Conservation (phyloP, 345 rosid genomes). For the Rhodamnia argentea region DNA sequence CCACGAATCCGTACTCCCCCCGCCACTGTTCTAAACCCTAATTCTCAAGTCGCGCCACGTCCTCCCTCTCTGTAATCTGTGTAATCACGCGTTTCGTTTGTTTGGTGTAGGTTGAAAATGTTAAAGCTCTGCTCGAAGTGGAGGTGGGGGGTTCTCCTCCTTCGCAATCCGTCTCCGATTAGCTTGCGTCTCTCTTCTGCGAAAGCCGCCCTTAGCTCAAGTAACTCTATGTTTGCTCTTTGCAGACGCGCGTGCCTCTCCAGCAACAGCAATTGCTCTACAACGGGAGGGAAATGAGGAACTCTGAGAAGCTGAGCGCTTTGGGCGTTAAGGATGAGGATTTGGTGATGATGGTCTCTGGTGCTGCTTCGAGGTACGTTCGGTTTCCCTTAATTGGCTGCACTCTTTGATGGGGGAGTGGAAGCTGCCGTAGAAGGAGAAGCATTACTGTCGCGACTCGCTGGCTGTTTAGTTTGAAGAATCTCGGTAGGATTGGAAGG, state of each 20-base stretch:
- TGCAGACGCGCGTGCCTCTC: conserved; percentile 72
- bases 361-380: conserved; percentile 37
- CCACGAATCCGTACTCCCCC: conserved; percentile 47
- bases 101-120: conserved; percentile 65
- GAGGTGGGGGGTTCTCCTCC: conserved; percentile 42
- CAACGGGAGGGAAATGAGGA: conserved; percentile 76
- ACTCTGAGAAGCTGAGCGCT: conserved; percentile 67
- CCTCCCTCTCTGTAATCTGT: background rate
- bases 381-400: background rate
- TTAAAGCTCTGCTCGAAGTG: conserved; percentile 93
- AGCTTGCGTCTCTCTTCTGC: background rate
- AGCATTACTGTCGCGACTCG: background rate
- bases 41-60: background rate
- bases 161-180: background rate
- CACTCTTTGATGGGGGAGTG: background rate
- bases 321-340: conserved; percentile 89
- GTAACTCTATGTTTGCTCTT: background rate
- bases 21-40: conserved; percentile 11
- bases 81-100: background rate
- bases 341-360: conserved; percentile 84
- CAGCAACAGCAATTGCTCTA: conserved; percentile 84
- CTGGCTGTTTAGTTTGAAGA: background rate
- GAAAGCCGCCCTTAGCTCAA: background rate
- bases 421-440: background rate
- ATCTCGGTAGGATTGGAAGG: background rate